Evolutionary conservation across 192 early-diverging fungal species (phyloP), one percentile per base, ranked within the genome.

Genomic region (Gigaspora rosea): DNA sequence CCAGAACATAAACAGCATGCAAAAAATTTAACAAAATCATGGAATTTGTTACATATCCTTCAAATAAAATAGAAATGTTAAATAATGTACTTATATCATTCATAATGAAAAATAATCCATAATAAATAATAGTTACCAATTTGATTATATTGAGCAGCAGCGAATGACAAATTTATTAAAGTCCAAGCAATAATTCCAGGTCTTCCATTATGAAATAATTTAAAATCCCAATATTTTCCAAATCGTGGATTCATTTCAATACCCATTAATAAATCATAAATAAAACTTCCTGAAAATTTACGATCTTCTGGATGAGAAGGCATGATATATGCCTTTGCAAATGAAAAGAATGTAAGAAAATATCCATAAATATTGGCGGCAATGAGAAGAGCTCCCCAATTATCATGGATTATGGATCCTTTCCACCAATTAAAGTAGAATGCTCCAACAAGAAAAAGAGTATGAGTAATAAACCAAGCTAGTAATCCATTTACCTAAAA

Each of bases 141-240:
- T 80, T 89, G 78, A 52, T 89, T 75, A 80, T 91, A 92, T 81
- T 94, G 92, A 16, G 92, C 91, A 63, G 86, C 90, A 13, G 92
- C 91, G 83, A 94, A 94, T 33, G 90, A 91, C 48, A 89, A 77
- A 80, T 93, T 87, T 76, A 94, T 93, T 78, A 94, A 82, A 27
- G 93, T 93, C 93, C 93, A 94, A 33, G 91, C 92, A n/a, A 94
- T 86, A 66, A 94, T 94, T 70, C 93, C 93, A 47, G 92, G 93
- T 35, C 93, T 87, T 41, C 93, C 93, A 74, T 93, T 93, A 84
- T 92, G 91, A 83, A 93, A 94, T 8, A 94, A 85, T 82, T 94
- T 94, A 80, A 93, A 94, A 82, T 94, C 93, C 75, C 90, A 93
- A 66, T 82, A 80, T 80, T 92, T 82, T 54, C 93, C 93, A 73